Percentiles rank a stretch among this genome's conserved stretches.
phyloP scores from a whole-genome alignment of 1,139 yeast genomes.

The Pichia sp. region DNA sequence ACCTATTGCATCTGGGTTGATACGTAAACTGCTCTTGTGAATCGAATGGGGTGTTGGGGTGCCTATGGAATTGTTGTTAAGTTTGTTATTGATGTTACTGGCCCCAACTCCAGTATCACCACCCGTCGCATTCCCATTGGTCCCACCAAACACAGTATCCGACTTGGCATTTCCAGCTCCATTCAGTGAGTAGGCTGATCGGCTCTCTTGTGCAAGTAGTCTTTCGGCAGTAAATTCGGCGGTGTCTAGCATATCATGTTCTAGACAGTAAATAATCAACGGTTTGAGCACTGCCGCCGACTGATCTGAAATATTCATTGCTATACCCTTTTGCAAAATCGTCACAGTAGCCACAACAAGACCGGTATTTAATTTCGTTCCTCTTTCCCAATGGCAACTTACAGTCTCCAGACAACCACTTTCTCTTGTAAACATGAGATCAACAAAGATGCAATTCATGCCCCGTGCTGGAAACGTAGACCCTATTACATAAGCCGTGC shows the following conservation, averaged over 20 bases:
- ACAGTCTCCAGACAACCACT: background rate
- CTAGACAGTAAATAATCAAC: slow-evolving; percentile 62
- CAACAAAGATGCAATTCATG: slow-evolving; percentile 1
- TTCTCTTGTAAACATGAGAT: background rate
- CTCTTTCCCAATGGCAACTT: background rate
- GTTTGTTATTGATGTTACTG: background rate
- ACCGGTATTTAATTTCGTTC: background rate
- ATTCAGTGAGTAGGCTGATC: background rate
- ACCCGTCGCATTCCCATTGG: background rate
- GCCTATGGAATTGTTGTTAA: slow-evolving; percentile 2
- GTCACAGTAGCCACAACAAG: background rate
- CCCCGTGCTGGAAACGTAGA: slow-evolving; percentile 2
- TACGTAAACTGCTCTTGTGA: background rate
- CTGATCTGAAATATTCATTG: slow-evolving; percentile 29
- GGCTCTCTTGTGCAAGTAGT: slow-evolving; percentile 44
- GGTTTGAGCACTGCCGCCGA: slow-evolving; percentile 41
- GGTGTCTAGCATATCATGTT: slow-evolving; percentile 60
- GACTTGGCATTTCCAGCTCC: background rate
- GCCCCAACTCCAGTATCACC: background rate
- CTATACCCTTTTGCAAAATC: background rate
- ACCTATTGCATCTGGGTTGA: slow-evolving; percentile 1
- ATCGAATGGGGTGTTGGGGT: slow-evolving; percentile 8
- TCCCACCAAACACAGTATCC: background rate
- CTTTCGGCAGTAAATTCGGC: slow-evolving; percentile 84
- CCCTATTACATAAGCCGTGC: background rate